Percentiles rank a stretch among this genome's conserved stretches.
Conservation (phyloP, 345 rosid genomes). For the Brassica napus region DNA sequence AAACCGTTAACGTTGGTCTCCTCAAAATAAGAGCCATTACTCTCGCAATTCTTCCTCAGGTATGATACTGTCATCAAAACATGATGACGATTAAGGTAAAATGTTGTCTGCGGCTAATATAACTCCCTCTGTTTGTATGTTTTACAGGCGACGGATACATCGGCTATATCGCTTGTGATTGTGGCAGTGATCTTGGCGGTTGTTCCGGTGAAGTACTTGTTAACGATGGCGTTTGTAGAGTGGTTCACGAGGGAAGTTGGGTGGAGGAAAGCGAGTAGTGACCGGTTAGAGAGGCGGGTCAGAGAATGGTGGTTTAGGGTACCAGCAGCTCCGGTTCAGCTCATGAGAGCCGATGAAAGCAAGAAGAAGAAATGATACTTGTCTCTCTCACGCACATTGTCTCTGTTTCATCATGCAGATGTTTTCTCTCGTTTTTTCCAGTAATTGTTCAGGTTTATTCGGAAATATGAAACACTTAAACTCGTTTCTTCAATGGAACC, state of each 20-base stretch:
- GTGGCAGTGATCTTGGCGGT: slow-evolving; percentile 56
- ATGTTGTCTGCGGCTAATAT: neutral
- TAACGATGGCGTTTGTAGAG: slow-evolving; percentile 61
- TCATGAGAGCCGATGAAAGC: neutral
- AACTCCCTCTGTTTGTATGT: slow-evolving; percentile 1
- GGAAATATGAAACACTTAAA: neutral
- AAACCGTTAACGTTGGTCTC: slow-evolving; percentile 69
- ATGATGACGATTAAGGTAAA: neutral
- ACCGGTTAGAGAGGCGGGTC: slow-evolving; percentile 61
- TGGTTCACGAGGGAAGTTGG: slow-evolving; percentile 77
- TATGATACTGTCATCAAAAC: slow-evolving; percentile 26
- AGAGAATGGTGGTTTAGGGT: slow-evolving; percentile 94
- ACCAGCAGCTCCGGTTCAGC: neutral
- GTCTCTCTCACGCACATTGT: neutral
- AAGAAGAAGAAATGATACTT: neutral
- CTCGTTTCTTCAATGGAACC: neutral
- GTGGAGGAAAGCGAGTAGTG: slow-evolving; percentile 72
- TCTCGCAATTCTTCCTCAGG: slow-evolving; percentile 82
- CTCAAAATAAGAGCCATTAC: slow-evolving; percentile 88
- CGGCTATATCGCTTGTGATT: slow-evolving; percentile 57
- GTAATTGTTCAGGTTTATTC: neutral
- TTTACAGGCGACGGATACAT: slow-evolving; percentile 73
- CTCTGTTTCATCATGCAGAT: neutral
- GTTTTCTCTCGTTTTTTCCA: neutral
- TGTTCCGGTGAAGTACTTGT: slow-evolving; percentile 55